Base-by-base conservation (phyloP, 176 grass and related monocot genomes). In the Microstegium vimineum region DNA sequence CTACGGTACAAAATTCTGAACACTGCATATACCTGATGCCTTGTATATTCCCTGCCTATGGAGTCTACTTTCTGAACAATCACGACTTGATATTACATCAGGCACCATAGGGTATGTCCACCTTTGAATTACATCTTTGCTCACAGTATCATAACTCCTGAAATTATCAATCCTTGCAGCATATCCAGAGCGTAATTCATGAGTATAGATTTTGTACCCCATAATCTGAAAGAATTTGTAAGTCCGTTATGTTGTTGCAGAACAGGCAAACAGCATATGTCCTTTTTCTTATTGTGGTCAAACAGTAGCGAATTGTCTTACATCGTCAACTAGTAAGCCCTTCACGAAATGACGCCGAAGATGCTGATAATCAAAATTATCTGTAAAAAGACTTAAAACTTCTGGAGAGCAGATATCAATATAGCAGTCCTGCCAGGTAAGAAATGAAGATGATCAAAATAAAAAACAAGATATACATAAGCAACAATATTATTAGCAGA, bases 281-380 rank as follows among this genome's bases (percentile, higher is more conserved):
- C 36, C 13, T 62, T 49, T 46, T 68, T 62, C 37, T 52, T 78
- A 37, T 8, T 41, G 69, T 74, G 47, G 46, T 51, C 47, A 62
- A 82, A 62, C 14, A 31, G 22, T 59, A 27, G 64, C 57, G 76
- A 78, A 70, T 16, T 3, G 2, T 60, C 85, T 91, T 88, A 95
- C 96, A 89, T 99, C 96, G 16, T 99, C 96, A 83, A 95, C 84
- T 67, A 95, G 78, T 80, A 99, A 88, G 83, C 96, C 96, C 87
- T 99, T 99, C 40, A 99, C 83, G 12, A 99, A 99, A 91, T 99
- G 96, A 66, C 93, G 93, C n/a, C 96, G 93, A 76, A 99, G 93
- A 86, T 99, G 89, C 54, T 95, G 96, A 80, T 99, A 95, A 63
- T 99, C 96, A 77, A 99, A 99, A 74, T 99, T 99, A 83, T 99